Base-by-base conservation (phyloP, 441 rosid genomes). In the Gossypium gossypioides region DNA sequence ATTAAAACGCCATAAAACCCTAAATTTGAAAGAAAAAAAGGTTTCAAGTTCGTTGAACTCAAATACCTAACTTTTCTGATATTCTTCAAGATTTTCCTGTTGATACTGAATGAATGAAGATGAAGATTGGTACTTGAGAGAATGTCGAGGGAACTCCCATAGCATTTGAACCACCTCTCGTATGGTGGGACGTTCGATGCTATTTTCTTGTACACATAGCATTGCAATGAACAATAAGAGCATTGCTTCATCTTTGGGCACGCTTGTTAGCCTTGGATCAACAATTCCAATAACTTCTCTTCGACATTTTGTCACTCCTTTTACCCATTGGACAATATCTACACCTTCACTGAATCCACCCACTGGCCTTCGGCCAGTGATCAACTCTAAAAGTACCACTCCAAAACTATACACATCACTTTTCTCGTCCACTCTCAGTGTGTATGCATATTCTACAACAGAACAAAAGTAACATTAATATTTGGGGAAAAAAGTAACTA, bases 351-450 rank as follows among this genome's bases (percentile, higher is more conserved):
- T 84, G 1, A 83, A 85, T 2, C 76, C 85, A 0, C 85, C 85
- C 48, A 85, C 86, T 0, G 85, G 88, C 6, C 82, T 79, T 0
- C 76, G 79, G 0, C 88, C 85, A 0, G 81, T 79, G 6, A 83
- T 60, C 6, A 85, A 82, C 73, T 85, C 86, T 10, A 85, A 21
- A 1, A 83, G 46, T 5, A 85, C 88, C 0, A 84, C 84, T 0
- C 88, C 88, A 8, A 82, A 84, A 4, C 88, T 85, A 10, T 85
- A 85, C 0, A 85, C 85, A 25, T 85, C 88, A 18, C 85, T 85
- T 48, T 85, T 85, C 72, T 85, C 88, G 1, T 81, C 82, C 52
- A 85, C 88, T 16, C 75, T 78, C 44, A 85, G 32, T 8, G 88
- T 85, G 68, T 83, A 81, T 0, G 85, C 88, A 25, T 83, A 85